Percentiles rank a stretch among this genome's conserved stretches.
phyloP scores from a whole-genome alignment of 2,329 filamentous ascomycete species.

The Thelonectria olida region DNA sequence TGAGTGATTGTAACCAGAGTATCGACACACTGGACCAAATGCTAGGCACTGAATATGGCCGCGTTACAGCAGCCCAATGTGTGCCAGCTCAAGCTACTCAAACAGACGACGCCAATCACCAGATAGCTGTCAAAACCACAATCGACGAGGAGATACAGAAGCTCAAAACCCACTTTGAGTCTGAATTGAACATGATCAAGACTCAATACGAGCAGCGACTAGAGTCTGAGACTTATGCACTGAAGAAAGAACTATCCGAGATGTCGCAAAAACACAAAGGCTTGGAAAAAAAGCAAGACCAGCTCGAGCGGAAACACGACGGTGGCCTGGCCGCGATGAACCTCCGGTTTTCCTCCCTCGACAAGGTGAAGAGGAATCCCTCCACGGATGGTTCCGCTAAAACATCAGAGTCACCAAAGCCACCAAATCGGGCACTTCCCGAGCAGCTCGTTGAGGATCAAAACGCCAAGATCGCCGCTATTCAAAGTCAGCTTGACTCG shows the following conservation, averaged over 20 bases:
- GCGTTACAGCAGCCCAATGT: conserved; percentile 3
- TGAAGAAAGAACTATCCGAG: conserved; percentile 23
- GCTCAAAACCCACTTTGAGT: conserved; percentile 17
- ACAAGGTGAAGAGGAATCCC: conserved; percentile 13
- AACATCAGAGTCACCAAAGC: background rate
- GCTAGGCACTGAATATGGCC: conserved; percentile 5
- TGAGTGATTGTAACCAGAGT: conserved; percentile 8
- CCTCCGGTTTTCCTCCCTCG: conserved; percentile 1
- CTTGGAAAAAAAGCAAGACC: conserved; percentile 29
- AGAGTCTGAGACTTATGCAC: conserved; percentile 14
- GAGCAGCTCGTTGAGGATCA: conserved; percentile 1
- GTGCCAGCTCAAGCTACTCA: background rate
- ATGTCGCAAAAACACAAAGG: conserved; percentile 22
- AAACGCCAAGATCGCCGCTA: background rate
- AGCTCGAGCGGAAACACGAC: conserved; percentile 39
- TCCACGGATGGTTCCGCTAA: background rate
- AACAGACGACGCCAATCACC: background rate
- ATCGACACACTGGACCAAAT: conserved; percentile 20
- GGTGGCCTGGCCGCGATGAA: conserved; percentile 13
- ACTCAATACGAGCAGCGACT: conserved; percentile 9
- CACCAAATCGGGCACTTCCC: background rate
- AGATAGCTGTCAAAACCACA: background rate
- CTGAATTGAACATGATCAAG: background rate
- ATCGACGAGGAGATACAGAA: conserved; percentile 26
- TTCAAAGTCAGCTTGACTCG: background rate